A percentile compares a stretch with the other conserved stretches of the same genome.
Evolutionary conservation across 1,139 yeast species (phyloP).

Genomic region (Debaryomyces singareniensis): DNA sequence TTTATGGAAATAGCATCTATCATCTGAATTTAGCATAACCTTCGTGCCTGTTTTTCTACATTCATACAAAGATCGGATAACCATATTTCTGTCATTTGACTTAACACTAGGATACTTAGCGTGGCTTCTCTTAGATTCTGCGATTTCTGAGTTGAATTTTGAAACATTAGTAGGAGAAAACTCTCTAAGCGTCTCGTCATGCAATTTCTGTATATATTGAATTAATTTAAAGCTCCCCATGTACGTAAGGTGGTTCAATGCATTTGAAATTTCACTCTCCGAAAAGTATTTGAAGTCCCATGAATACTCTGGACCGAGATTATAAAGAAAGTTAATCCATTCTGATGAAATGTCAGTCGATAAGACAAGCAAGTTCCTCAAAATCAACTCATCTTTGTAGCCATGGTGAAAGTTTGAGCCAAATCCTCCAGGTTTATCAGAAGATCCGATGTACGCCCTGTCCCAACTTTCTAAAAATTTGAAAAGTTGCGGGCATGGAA

Average conservation of each 20-base stretch:
- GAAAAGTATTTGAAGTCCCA: constrained; percentile 34
- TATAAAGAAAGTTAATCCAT: constrained; percentile 33
- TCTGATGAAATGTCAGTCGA: constrained; percentile 23
- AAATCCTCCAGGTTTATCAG: not conserved
- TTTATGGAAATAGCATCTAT: not conserved
- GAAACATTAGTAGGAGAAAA: not conserved
- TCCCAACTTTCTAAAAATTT: constrained; percentile 28
- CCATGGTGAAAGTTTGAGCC: not conserved
- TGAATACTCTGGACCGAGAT: constrained; percentile 32
- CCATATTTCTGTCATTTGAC: not conserved
- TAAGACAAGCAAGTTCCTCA: constrained; percentile 28
- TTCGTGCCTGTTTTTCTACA: not conserved
- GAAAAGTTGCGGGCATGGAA: constrained; percentile 34
- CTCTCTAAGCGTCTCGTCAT: constrained; percentile 8
- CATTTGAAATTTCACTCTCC: constrained; percentile 21
- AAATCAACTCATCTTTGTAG: constrained; percentile 12
- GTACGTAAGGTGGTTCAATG: constrained; percentile 25
- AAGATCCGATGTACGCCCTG: constrained; percentile 31
- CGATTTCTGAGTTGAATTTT: not conserved
- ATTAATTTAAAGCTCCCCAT: constrained; percentile 21
- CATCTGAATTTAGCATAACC: not conserved
- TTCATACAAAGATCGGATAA: not conserved
- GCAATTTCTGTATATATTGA: constrained; percentile 17
- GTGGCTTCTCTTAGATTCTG: not conserved
- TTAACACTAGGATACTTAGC: no score